Percentiles rank a stretch among this genome's conserved stretches.
phyloP scores from a whole-genome alignment of 2,329 filamentous ascomycete species.

The Colletotrichum lupini region DNA sequence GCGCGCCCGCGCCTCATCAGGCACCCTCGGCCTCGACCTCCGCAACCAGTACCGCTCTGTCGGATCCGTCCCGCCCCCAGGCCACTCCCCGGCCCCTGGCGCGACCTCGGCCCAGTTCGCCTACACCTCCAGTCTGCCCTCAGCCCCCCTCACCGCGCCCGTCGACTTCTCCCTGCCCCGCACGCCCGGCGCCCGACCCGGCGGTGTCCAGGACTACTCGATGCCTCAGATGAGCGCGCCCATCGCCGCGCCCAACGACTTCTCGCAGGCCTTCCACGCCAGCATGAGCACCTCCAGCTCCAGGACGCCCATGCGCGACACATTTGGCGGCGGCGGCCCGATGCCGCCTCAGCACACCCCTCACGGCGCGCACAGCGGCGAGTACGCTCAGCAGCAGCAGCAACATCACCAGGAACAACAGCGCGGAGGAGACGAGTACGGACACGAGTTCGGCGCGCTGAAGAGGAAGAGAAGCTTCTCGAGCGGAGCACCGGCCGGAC shows the following conservation, averaged over 20 bases:
- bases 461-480: constrained; percentile 54
- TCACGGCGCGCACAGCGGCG: constrained; percentile 34
- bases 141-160: constrained; percentile 64
- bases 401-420: constrained; percentile 36
- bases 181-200: constrained; percentile 50
- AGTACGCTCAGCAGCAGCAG: constrained; percentile 26
- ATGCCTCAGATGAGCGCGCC: constrained; percentile 67
- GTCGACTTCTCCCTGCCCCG: constrained; percentile 63
- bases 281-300: constrained; percentile 47
- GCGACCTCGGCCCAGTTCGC: constrained; percentile 37
- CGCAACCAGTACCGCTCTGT: constrained; percentile 56
- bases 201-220: constrained; percentile 57
- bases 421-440: constrained; percentile 42
- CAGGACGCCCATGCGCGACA: constrained; percentile 58
- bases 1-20: constrained; percentile 61
- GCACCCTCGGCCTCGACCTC: constrained; percentile 57
- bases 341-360: constrained; percentile 31
- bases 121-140: constrained; percentile 63
- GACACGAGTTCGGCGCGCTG: constrained; percentile 41
- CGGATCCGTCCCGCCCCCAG: constrained; percentile 44
- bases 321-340: constrained; percentile 50
- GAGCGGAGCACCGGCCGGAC: constrained; percentile 7
- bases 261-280: constrained; percentile 59
- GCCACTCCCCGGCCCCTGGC: constrained; percentile 46
- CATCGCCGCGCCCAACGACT: constrained; percentile 64